phyloP scores from a whole-genome alignment of 164 flowering plant genomes.

The Sextonia rubra region DNA sequence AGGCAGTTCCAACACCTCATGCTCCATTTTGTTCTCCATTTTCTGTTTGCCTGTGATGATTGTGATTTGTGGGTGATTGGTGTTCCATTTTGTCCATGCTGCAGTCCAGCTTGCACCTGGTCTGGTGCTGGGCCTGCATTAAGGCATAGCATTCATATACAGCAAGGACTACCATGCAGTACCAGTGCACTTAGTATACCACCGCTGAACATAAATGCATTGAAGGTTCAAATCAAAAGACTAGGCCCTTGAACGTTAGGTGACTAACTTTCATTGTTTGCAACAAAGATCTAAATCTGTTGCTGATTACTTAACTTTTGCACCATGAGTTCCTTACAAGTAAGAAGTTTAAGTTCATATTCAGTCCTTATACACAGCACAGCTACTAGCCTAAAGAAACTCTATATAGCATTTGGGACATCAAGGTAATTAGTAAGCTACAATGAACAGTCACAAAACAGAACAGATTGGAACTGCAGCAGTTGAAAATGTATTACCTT shows the following conservation, averaged over 20 bases:
- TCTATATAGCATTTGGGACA: not conserved
- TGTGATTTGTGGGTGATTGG: not conserved
- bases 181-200: not conserved
- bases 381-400: not conserved
- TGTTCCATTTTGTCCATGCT: not conserved
- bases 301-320: not conserved
- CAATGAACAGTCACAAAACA: not conserved
- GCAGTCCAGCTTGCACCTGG: not conserved
- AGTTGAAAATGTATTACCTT: constrained; percentile 5
- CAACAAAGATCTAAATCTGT: not conserved
- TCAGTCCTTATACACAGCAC: not conserved
- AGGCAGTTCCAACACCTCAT: not conserved
- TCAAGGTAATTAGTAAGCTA: too few relatives aligned
- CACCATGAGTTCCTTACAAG: not conserved
- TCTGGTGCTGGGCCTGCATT: not conserved
- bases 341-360: not conserved
- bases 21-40: not conserved
- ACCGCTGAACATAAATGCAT: not conserved
- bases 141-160: not conserved
- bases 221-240: not conserved
- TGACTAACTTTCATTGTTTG: not conserved
- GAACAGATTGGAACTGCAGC: not conserved
- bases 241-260: not conserved
- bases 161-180: not conserved
- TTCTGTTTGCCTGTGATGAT: not conserved